phyloP scores from a whole-genome alignment of 202 grass and related monocot species.

The Schoenoplectus triqueter region DNA sequence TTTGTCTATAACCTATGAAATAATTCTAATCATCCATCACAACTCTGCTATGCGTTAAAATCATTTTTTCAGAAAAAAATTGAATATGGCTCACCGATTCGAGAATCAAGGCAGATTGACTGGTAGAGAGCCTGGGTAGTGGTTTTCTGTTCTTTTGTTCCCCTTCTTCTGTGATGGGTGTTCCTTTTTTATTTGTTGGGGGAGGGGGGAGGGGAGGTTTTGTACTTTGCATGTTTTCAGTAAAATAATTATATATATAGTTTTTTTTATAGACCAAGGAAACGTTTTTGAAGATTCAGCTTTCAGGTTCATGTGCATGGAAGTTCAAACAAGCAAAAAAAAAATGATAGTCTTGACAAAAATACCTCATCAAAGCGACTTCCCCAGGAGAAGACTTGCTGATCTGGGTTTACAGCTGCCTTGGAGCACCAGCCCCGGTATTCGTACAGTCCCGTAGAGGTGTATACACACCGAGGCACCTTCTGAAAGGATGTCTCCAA shows the following conservation, averaged over 20 bases:
- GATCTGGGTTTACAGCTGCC: slow-evolving; percentile 47
- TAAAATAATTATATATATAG: too few species aligned
- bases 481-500: slow-evolving; percentile 72
- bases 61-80: background rate
- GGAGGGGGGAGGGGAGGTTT: too few species aligned
- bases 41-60: background rate
- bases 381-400: slow-evolving; percentile 60
- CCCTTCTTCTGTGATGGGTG: background rate
- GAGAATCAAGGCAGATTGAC: background rate
- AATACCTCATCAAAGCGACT: slow-evolving; percentile 65
- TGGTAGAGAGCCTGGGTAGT: background rate
- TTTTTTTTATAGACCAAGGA: background rate
- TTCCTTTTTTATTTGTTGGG: background rate
- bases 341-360: background rate
- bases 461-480: slow-evolving; percentile 77
- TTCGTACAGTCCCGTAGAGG: slow-evolving; percentile 71
- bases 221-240: too few species aligned
- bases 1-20: background rate
- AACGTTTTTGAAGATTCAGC: slow-evolving; percentile 32
- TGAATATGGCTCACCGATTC: too few species aligned
- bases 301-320: slow-evolving; percentile 10
- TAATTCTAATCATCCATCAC: background rate
- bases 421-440: slow-evolving; percentile 69
- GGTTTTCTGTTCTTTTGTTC: background rate
- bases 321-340: background rate